These are phyloP conservation scores for Peterozyma xylosa DNA, from an alignment of 805 yeast genomes.

Conservation along the genomic window DNA sequence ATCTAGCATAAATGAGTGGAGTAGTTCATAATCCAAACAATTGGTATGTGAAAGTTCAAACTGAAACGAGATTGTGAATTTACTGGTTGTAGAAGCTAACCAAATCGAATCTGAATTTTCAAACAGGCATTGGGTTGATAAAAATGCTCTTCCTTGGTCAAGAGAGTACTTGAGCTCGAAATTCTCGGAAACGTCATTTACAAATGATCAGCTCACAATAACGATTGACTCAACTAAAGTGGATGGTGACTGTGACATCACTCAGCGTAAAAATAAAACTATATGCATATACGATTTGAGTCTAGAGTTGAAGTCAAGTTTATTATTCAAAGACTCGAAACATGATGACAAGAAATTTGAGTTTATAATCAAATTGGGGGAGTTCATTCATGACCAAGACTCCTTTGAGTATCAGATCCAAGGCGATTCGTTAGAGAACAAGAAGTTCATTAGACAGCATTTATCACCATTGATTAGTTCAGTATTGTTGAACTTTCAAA, in stretches of 20 bases:
- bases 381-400: conserved; percentile 74
- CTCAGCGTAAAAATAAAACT: conserved; percentile 78
- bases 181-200: conserved; percentile 32
- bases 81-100: background rate
- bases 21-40: conserved; percentile 95
- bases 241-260: conserved; percentile 73
- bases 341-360: conserved; percentile 20
- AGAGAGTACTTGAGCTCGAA: conserved; percentile 61
- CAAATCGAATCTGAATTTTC: background rate
- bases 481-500: conserved; percentile 52
- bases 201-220: conserved; percentile 1
- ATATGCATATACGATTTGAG: conserved; percentile 67
- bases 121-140: conserved; percentile 93
- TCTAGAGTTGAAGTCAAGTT: conserved; percentile 38
- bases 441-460: conserved; percentile 29
- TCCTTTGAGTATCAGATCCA: conserved; percentile 47
- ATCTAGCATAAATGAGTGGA: background rate
- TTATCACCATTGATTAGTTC: conserved; percentile 45
- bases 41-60: conserved; percentile 31
- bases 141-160: conserved; percentile 92
- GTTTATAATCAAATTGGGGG: conserved; percentile 48
- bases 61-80: background rate
- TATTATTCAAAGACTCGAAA: conserved; percentile 26
- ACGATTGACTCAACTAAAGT: conserved; percentile 33
- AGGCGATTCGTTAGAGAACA: conserved; percentile 28